Evolutionary conservation across 805 yeast genomes (phyloP), one percentile per base, ranked within the genome.

Genomic region (Ogataea parapolymorpha): DNA sequence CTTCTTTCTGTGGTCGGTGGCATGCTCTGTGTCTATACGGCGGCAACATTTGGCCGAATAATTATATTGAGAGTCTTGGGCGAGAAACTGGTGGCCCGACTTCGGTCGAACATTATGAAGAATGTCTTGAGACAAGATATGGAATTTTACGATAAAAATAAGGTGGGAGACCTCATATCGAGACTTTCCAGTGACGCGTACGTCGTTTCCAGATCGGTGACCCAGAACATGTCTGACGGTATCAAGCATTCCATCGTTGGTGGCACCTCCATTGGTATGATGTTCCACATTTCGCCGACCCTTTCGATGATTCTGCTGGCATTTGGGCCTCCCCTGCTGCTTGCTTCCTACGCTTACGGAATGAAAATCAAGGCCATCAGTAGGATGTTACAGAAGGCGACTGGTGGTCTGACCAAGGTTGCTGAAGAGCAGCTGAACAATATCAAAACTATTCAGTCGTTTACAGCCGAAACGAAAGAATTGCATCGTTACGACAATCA

Each of bases 371-470:
- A 95, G 48, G 74, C 74, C 32, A 68, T 91, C 15, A 83, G 96
- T 2, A 73, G 89, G 42, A 74, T 75, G 37, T 74, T 90, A 37
- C 98, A 90, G 63, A 86, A 84, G 42, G 83, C 89, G 17, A 75
- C 95, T 31, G 98, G 98, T 35, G 77, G 79, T 6, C 69, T 93
- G 54, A 86, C 97, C 0, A 87, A 89, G 56, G 95, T 85, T 7
- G 84, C 95, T 14, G 98, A 90, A 58, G 97, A 91, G 54, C 88
- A 93, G 49, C 71, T 90, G 45, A 85, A 83, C 53, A 90, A 95
- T 5, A 75, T 90, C 32, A 79, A 78, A 51, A 89, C 96, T 0
- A 89, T 95, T 32, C 97, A 93, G 61, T 79, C 95, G 5, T 90
- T 88, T 61, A 88, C 89, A 10, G 95, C 95, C 23, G 97, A 91